Evolutionary conservation across 78 protist species (phyloP), one percentile per base, ranked within the genome.

Genomic region (Dictyostelium citrinum): DNA sequence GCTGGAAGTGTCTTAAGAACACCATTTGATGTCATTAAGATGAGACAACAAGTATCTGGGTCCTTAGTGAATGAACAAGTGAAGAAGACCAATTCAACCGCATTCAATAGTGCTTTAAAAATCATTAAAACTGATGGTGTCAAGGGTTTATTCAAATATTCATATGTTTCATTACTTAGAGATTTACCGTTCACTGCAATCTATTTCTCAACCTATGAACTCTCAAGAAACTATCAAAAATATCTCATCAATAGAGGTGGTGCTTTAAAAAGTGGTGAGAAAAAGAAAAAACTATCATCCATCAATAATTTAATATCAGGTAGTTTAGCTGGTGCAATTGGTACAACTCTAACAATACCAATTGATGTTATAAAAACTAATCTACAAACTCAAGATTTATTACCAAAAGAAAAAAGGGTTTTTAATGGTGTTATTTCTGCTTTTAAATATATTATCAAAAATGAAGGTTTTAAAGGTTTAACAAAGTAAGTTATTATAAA

Each of bases 401-500:
- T 86, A 76, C 93, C 93, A 8, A 61, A 64, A n/a, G 37, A 61
- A 0, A 33, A 88, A 17, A 60, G 85, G 31, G 61, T 31, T 27
- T 85, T 77, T 41, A 37, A 24, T 22, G 93, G 93, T 60, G 85
- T 88, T 22, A 27, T 37, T 7, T 58, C 61, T 33, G 51, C 81
- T 29, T 20, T 88, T 6, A 43, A 39, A 31, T 16, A 29, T 67
- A 88, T 88, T 31, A 22, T 78, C 64, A 49, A 41, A 68, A 35
- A 7, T 41, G 93, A 88, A 88, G 93, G 93, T 43, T 64, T 49
- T 2, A 78, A 61, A 76, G 93, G 93, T 67, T 88, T 88, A 35
- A 88, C 93, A 88, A 88, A 88, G 93, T 88, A 49, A 20, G 17
- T 70, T 31, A 16, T 70, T 33, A 12, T 68, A 20, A 24, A 24